phyloP scores from a whole-genome alignment of 768 basidiomycete genomes.

The Wakefieldia striispora region DNA sequence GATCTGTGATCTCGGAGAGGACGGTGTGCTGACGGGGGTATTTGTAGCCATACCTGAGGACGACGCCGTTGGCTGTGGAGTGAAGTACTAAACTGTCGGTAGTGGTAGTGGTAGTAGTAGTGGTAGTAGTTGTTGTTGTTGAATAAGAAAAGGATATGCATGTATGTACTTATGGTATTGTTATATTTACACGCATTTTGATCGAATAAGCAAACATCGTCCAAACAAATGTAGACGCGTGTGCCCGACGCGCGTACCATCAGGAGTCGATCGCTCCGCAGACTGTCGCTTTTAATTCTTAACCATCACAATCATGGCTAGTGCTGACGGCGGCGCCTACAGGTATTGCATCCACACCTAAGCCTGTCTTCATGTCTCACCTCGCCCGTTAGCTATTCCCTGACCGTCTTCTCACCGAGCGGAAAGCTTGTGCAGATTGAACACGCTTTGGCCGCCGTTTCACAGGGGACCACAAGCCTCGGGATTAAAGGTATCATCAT shows the following conservation, averaged over 20 bases:
- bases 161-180: too few species aligned
- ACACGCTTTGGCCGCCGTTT: slow-evolving; percentile 96
- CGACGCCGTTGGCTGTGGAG: slow-evolving; percentile 51
- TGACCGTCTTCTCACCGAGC: slow-evolving; percentile 99
- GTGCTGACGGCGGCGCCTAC: slow-evolving; percentile 79
- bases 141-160: too few species aligned
- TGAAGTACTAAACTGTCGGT: too few species aligned
- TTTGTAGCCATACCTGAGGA: slow-evolving; percentile 72
- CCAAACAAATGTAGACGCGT: slow-evolving; percentile 28
- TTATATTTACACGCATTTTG: slow-evolving; percentile 20
- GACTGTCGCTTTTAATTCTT: slow-evolving; percentile 20
- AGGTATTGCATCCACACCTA: slow-evolving; percentile 42
- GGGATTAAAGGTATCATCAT: slow-evolving; percentile 87
- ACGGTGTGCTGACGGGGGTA: background rate
- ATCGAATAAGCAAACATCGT: slow-evolving; percentile 17
- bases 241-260: slow-evolving; percentile 28
- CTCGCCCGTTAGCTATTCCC: slow-evolving; percentile 72
- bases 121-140: too few species aligned
- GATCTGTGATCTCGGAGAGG: slow-evolving; percentile 3
- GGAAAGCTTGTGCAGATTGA: slow-evolving; percentile 99
- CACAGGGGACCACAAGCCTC: slow-evolving; percentile 92
- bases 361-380: slow-evolving; percentile 21
- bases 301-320: slow-evolving; percentile 55
- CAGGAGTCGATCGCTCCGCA: slow-evolving; percentile 16
- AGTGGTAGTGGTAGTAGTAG: too few species aligned